Base-by-base conservation (phyloP, 1,139 yeast species). In the Arxiozyma bovina region DNA sequence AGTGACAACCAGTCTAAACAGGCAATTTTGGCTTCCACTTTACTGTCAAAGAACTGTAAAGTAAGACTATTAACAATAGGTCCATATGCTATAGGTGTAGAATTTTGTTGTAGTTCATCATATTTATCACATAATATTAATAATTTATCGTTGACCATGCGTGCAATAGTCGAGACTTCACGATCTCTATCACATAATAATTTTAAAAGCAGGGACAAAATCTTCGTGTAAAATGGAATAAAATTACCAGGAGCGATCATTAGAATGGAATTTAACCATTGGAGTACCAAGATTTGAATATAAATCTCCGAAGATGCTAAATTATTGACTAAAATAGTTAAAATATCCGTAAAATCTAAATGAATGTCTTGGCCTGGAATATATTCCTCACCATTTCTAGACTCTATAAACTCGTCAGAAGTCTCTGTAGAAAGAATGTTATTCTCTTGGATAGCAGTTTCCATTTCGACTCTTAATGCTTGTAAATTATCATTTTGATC, bases 1-100 rank as follows among this genome's bases (percentile, higher is more conserved):
- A 89, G 82, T 27, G 85, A 83, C 42, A 94, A 75, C 99, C 99
- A 94, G 61, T 91, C 96, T 49, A 94, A 74, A 21, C 95, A 87
- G 0, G 95, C 90, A 21, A 90, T 78, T 59, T 94, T 76, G 0
- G 97, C 87, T 42, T 85, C 81, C 60, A 89, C 96, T 61, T 88
- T 85, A 55, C 84, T 87, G 60, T 80, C 82, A 56, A 80, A 70
- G 57, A 85, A 81, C 60, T 83, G 87, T 41, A 80, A 62, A 0
- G 85, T 80, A 54, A 85, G 68, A 8, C 83, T 81, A 57, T 81
- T 82, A 42, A 83, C 81, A 5, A 83, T 77, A 2, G 84, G 73
- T 0, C 81, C 72, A 58, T 80, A 81, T 3, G 30, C 34, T 17
- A 34, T 46, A 20, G 42, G 42, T 15, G 30, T 6, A 20, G 40